These are phyloP conservation scores for Agrocybe praecox DNA, from an alignment of 768 basidiomycete species.

Conservation along the genomic window DNA sequence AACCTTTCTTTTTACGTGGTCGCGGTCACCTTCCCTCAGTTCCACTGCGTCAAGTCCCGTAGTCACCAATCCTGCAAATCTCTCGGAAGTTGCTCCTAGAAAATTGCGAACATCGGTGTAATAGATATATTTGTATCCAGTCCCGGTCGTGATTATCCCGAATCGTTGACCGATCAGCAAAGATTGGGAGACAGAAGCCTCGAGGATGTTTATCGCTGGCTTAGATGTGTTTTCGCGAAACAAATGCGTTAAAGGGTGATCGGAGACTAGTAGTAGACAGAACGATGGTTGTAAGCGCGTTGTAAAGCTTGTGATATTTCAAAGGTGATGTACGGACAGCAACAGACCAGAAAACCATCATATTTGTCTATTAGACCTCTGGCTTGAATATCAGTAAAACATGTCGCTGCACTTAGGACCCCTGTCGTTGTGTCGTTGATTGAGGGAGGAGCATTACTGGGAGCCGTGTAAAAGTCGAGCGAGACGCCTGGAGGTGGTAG, in stretches of 20 bases:
- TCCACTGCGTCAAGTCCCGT: conserved; percentile 36
- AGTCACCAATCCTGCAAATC: conserved; percentile 35
- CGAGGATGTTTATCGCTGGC: conserved; percentile 35
- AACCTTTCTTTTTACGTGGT: conserved; percentile 28
- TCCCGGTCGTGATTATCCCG: conserved; percentile 38
- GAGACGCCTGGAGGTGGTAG: conserved; percentile 26
- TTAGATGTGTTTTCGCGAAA: conserved; percentile 34
- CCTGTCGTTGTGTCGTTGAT: conserved; percentile 35
- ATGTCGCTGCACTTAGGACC: conserved; percentile 29
- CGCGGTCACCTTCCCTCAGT: conserved; percentile 30
- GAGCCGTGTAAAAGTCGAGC: conserved; percentile 35
- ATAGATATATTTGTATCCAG: conserved; percentile 33
- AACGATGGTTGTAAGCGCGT: background rate
- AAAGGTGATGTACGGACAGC: conserved; percentile 28
- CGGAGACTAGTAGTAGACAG: conserved; percentile 35
- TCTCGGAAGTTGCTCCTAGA: conserved; percentile 32
- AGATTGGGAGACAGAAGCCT: conserved; percentile 34
- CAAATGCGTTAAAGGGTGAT: conserved; percentile 36
- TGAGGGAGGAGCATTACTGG: conserved; percentile 28
- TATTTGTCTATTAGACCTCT: conserved; percentile 27
- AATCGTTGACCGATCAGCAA: conserved; percentile 37
- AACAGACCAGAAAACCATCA: conserved; percentile 41
- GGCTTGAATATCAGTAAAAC: conserved; percentile 28
- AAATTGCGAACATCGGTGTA: conserved; percentile 34
- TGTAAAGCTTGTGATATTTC: background rate